phyloP scores from a whole-genome alignment of 2,329 filamentous ascomycete species.

The Aspergillus melleus region DNA sequence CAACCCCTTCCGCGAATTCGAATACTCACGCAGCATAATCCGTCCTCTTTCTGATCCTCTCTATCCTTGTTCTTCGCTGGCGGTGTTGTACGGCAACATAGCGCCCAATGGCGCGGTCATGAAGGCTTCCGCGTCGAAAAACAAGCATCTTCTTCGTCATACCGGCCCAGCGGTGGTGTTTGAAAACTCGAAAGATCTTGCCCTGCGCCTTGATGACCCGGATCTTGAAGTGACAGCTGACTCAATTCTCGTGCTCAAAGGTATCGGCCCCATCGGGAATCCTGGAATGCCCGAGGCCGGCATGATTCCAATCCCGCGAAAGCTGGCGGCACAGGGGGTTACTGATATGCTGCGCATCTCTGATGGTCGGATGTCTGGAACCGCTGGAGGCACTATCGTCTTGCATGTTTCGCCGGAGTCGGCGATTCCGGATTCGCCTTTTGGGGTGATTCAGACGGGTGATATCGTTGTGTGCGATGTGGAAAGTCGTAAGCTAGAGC shows the following conservation, averaged over 20 bases:
- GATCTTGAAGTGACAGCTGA: constrained; percentile 45
- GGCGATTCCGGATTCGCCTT: constrained; percentile 47
- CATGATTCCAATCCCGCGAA: constrained; percentile 52
- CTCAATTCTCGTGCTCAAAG: constrained; percentile 50
- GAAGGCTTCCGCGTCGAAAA: constrained; percentile 54
- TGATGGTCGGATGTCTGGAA: constrained; percentile 58
- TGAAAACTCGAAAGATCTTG: constrained; percentile 49
- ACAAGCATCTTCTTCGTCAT: constrained; percentile 46
- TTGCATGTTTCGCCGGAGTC: constrained; percentile 57
- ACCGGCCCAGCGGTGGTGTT: constrained; percentile 51
- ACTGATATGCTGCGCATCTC: constrained; percentile 55
- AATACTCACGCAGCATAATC: constrained; percentile 45
- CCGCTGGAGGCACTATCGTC: constrained; percentile 56
- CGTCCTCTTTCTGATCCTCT: constrained; percentile 47
- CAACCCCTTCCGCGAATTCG: constrained; percentile 44
- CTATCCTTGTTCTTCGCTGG: constrained; percentile 47
- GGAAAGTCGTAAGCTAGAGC: constrained; percentile 41
- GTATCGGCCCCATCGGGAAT: constrained; percentile 53
- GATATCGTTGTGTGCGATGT: constrained; percentile 51
- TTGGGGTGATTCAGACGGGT: constrained; percentile 50
- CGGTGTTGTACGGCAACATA: constrained; percentile 50
- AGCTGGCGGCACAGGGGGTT: constrained; percentile 49
- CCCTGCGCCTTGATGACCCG: constrained; percentile 48
- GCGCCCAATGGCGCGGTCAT: constrained; percentile 51
- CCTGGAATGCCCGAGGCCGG: constrained; percentile 57